Evolutionary conservation across 257 asterid genomes (phyloP).

Genomic region (Gardenia jasminoides): DNA sequence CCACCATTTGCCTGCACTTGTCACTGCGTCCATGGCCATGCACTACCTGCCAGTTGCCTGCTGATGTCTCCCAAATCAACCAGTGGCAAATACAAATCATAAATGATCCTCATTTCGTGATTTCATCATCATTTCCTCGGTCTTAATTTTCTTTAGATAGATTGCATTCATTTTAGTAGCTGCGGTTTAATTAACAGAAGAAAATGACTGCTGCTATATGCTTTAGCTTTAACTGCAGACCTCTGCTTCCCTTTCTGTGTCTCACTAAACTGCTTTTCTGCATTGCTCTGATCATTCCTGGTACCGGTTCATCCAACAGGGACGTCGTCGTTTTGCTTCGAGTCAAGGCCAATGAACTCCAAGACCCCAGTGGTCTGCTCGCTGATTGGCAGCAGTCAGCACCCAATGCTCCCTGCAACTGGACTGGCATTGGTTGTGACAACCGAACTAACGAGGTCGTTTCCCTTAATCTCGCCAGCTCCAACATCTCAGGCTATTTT

Average conservation of each 20-base stretch:
- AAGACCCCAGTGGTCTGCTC: conserved; percentile 46
- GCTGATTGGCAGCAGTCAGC: conserved; percentile 46
- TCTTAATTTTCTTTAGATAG: not conserved
- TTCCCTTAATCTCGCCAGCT: conserved; percentile 45
- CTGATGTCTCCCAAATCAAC: not conserved
- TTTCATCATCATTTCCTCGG: not conserved
- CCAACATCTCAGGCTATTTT: conserved; percentile 42
- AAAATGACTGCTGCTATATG: not conserved
- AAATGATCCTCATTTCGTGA: not conserved
- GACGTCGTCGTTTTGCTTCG: conserved; percentile 60
- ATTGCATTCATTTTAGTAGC: not conserved
- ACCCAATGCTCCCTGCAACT: conserved; percentile 56
- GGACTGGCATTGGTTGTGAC: conserved; percentile 71
- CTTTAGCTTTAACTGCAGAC: not conserved
- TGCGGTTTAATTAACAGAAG: not conserved
- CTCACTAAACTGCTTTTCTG: conserved; percentile 21
- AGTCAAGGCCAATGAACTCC: conserved; percentile 49
- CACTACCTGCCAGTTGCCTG: not conserved
- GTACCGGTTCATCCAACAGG: conserved; percentile 34
- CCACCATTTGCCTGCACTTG: not conserved
- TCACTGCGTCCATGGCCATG: not conserved
- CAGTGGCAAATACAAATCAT: not conserved
- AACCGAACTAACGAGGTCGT: conserved; percentile 33
- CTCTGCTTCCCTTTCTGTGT: conserved; percentile 15
- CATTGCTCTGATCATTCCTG: conserved; percentile 24